phyloP scores from a whole-genome alignment of 192 early-diverging fungal genomes.

The Podila clonocystis region DNA sequence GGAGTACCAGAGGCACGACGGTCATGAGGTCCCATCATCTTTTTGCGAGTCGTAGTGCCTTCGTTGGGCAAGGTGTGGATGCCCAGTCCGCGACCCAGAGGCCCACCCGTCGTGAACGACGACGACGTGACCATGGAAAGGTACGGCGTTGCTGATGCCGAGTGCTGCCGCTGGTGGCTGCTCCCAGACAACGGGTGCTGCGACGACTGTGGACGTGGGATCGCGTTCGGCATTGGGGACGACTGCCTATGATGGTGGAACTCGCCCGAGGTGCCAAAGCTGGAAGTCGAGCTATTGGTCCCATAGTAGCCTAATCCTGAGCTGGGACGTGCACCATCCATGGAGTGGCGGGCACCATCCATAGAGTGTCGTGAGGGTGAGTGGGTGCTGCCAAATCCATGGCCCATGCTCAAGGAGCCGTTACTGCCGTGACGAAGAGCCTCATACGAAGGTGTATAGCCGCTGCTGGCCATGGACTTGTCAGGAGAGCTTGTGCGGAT shows the following conservation, averaged over 20 bases:
- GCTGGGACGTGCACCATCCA: constrained; percentile 15
- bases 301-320: constrained; percentile 15
- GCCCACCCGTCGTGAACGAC: background rate
- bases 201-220: background rate
- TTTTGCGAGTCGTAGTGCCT: background rate
- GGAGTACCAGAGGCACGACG: background rate
- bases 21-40: background rate
- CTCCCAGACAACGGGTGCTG: background rate
- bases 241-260: background rate
- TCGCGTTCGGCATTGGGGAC: background rate
- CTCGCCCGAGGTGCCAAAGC: background rate
- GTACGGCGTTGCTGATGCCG: constrained; percentile 5
- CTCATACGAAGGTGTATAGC: background rate
- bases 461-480: background rate
- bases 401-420: background rate
- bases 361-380: background rate
- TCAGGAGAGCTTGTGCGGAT: background rate
- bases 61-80: constrained; percentile 3
- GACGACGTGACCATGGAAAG: background rate
- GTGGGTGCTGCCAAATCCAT: background rate
- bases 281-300: constrained; percentile 1
- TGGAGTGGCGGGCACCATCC: constrained; percentile 5
- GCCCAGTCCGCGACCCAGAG: constrained; percentile 7
- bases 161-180: constrained; percentile 21
- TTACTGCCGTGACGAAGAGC: background rate